Evolutionary conservation across 306 rosid genomes (phyloP).

Genomic region (Pyrus bretschneideri): DNA sequence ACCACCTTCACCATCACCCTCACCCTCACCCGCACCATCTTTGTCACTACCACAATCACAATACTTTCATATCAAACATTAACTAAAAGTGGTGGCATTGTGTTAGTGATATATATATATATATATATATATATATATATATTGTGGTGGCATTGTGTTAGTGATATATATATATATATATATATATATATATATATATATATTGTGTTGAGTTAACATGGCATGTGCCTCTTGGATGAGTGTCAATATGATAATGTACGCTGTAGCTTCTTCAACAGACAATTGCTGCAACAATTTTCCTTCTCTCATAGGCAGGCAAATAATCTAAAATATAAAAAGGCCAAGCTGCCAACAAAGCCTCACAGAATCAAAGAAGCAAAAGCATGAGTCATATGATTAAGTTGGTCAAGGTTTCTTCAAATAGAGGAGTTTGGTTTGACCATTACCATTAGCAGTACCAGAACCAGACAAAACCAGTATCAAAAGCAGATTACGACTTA

Average conservation of each 20-base stretch:
- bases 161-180: too few species aligned
- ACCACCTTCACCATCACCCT: too few species aligned
- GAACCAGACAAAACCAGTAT: constrained; percentile 27
- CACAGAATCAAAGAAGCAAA: neutral
- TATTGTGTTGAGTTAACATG: neutral
- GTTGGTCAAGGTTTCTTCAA: constrained; percentile 49
- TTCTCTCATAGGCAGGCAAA: neutral
- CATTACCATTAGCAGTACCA: constrained; percentile 17
- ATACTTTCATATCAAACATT: too few species aligned
- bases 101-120: too few species aligned
- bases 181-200: neutral
- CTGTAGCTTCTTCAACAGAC: neutral
- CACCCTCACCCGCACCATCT: too few species aligned
- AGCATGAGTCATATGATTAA: neutral
- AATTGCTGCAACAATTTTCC: neutral
- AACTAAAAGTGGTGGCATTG: too few species aligned
- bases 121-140: neutral
- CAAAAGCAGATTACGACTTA: constrained; percentile 11
- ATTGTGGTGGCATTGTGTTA: too few species aligned
- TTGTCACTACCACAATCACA: too few species aligned
- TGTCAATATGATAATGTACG: neutral
- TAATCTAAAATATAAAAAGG: neutral
- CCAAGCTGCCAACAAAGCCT: neutral
- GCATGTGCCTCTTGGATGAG: neutral
- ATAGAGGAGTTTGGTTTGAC: constrained; percentile 26